Percentiles rank a stretch among this genome's conserved stretches.
Conservation (phyloP, 257 asterid genomes). For the Plantago ovata region DNA sequence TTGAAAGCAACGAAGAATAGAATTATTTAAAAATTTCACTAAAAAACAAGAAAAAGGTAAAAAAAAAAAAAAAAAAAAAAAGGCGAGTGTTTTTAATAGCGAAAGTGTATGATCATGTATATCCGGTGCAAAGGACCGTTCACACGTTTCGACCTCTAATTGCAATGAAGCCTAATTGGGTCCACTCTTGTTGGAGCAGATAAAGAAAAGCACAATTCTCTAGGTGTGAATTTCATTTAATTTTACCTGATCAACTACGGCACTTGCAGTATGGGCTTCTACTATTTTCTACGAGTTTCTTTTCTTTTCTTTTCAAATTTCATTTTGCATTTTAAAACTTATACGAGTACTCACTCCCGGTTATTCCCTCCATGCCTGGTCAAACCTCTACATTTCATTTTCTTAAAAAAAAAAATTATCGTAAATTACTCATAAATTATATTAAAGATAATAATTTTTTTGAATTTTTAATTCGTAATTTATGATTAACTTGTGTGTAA, state of each 20-base stretch:
- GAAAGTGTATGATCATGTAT: constrained; percentile 9
- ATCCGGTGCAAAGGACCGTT: constrained; percentile 12
- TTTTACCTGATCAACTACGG: constrained; percentile 6
- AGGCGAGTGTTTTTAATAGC: neutral
- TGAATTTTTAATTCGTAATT: too few species aligned
- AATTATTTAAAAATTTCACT: constrained; percentile 11
- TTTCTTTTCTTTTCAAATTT: too few species aligned
- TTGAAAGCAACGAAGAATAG: constrained; percentile 6
- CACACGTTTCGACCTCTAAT: constrained; percentile 10
- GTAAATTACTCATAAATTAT: too few species aligned
- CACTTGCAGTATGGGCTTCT: constrained; percentile 2
- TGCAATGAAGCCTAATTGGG: constrained; percentile 30
- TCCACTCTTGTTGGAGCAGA: constrained; percentile 40
- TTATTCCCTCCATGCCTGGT: too few species aligned
- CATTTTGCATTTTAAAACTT: too few species aligned
- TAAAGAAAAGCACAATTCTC: constrained; percentile 6
- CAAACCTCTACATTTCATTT: too few species aligned
- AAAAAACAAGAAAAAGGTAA: constrained; percentile 19
- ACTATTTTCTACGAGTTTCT: too few species aligned
- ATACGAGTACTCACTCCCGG: too few species aligned
- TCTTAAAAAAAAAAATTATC: too few species aligned
- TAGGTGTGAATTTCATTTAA: constrained; percentile 3
- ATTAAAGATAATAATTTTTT: too few species aligned
- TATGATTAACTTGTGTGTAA: too few species aligned
- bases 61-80: constrained; percentile 17